A percentile compares a stretch with the other conserved stretches of the same genome.
These are phyloP conservation scores for Pilaira anomala DNA, from an alignment of 192 early-diverging fungal species.

Conservation along the genomic window DNA sequence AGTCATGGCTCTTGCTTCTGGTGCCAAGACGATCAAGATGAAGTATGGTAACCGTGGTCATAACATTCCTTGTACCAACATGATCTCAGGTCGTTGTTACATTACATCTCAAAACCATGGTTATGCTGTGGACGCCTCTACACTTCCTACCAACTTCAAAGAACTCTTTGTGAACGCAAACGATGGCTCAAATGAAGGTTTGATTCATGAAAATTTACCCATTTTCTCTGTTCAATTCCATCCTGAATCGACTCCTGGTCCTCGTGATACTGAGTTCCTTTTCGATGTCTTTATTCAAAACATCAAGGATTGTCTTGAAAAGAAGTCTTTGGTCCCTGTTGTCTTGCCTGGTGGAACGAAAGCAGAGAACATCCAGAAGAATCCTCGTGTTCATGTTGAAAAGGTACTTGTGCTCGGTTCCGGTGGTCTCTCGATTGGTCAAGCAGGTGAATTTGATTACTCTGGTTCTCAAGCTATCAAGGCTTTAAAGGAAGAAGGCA, in stretches of 20 bases:
- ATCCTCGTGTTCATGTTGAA: constrained; percentile 65
- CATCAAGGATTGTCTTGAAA: constrained; percentile 62
- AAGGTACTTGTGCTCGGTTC: constrained; percentile 96
- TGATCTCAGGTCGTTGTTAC: constrained; percentile 95
- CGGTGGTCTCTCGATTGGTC: constrained; percentile 95
- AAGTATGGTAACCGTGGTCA: constrained; percentile 99
- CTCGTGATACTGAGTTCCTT: constrained; percentile 94
- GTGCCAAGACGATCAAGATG: constrained; percentile 93
- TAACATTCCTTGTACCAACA: constrained; percentile 98
- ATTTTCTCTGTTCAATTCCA: constrained; percentile 99
- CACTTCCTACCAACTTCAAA: constrained; percentile 70
- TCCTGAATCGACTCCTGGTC: constrained; percentile 94
- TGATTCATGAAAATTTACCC: constrained; percentile 86
- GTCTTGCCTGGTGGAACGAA: constrained; percentile 60
- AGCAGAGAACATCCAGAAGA: constrained; percentile 41
- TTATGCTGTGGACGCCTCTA: constrained; percentile 85
- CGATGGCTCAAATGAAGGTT: constrained; percentile 98
- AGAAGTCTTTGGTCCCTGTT: constrained; percentile 77
- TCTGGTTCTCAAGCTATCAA: constrained; percentile 97
- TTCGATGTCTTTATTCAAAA: constrained; percentile 93
- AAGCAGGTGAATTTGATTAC: constrained; percentile 99
- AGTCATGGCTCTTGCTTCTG: constrained; percentile 89
- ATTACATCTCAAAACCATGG: constrained; percentile 99
- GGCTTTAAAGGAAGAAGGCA: constrained; percentile 96
- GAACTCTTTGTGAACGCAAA: constrained; percentile 98